These are phyloP conservation scores for Castanopsis chinensis DNA, from an alignment of 306 rosid genomes.

Conservation along the genomic window DNA sequence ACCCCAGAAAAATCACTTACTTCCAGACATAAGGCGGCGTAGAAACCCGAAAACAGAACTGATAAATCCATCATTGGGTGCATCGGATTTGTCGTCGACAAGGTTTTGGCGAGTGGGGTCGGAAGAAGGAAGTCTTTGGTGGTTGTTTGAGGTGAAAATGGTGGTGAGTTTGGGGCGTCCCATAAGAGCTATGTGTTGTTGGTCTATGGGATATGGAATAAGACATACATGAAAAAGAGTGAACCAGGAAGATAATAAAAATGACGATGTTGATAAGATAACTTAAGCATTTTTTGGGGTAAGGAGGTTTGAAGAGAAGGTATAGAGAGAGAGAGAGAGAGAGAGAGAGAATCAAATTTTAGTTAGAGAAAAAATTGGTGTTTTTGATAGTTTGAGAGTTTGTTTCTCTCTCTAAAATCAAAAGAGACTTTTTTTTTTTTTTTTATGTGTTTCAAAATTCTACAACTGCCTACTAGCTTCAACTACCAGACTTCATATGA, in stretches of 20 bases:
- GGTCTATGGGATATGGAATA: neutral
- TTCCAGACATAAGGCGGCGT: constrained; percentile 32
- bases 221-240: neutral
- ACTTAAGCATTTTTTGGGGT: neutral
- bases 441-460: neutral
- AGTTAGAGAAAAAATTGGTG: neutral
- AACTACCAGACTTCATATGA: constrained; percentile 43
- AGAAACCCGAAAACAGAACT: constrained; percentile 19
- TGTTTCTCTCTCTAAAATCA: neutral
- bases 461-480: constrained; percentile 5
- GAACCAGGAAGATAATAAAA: neutral
- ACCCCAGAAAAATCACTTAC: constrained; percentile 18
- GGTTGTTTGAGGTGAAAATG: constrained; percentile 26
- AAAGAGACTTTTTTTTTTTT: neutral
- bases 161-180: constrained; percentile 39
- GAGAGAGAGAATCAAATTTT: neutral
- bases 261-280: neutral
- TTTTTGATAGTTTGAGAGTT: neutral
- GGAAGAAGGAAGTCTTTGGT: constrained; percentile 38
- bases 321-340: neutral
- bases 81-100: constrained; percentile 26
- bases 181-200: constrained; percentile 27
- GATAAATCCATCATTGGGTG: constrained; percentile 19
- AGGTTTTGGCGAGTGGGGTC: constrained; percentile 40
- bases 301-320: constrained; percentile 44